phyloP scores from a whole-genome alignment of 257 asterid genomes.

The Jasminum sambac region DNA sequence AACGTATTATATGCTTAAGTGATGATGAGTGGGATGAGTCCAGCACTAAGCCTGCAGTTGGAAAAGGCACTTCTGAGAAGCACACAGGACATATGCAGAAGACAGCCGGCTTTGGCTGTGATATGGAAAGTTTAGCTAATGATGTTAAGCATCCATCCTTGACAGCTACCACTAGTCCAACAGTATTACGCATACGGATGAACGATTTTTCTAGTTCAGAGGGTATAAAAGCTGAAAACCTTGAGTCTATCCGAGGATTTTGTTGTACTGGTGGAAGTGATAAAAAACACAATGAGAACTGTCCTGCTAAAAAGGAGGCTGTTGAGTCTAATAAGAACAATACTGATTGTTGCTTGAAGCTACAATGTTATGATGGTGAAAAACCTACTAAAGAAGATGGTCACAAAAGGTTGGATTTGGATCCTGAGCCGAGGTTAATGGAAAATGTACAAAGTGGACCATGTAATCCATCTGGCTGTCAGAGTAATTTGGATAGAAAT shows the following conservation, averaged over 20 bases:
- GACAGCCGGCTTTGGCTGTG: conserved; percentile 23
- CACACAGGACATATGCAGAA: conserved; percentile 28
- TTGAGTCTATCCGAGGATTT: conserved; percentile 18
- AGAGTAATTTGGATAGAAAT: conserved; percentile 64
- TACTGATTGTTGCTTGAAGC: conserved; percentile 27
- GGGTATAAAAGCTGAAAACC: conserved; percentile 48
- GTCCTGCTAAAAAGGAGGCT: conserved; percentile 33
- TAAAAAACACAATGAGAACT: conserved; percentile 19
- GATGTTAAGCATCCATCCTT: conserved; percentile 31
- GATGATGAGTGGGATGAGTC: conserved; percentile 67
- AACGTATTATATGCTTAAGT: conserved; percentile 57
- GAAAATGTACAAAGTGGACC: conserved; percentile 46
- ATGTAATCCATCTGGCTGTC: conserved; percentile 45
- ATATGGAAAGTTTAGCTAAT: conserved; percentile 26
- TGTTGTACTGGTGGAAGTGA: conserved; percentile 26
- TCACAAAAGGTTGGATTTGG: conserved; percentile 41
- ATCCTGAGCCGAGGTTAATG: conserved; percentile 42
- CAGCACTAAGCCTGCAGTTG: conserved; percentile 33
- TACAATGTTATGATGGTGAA: conserved; percentile 37
- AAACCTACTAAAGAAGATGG: conserved; percentile 34
- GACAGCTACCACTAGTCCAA: conserved; percentile 21
- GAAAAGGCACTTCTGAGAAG: conserved; percentile 32
- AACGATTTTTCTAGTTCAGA: conserved; percentile 36
- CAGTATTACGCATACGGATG: conserved; percentile 24
- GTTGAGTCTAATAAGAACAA: conserved; percentile 31